A percentile compares a stretch with the other conserved stretches of the same genome.
Evolutionary conservation across 1,139 yeast genomes (phyloP).

Genomic region (Zygosaccharomyces pseudobailii): DNA sequence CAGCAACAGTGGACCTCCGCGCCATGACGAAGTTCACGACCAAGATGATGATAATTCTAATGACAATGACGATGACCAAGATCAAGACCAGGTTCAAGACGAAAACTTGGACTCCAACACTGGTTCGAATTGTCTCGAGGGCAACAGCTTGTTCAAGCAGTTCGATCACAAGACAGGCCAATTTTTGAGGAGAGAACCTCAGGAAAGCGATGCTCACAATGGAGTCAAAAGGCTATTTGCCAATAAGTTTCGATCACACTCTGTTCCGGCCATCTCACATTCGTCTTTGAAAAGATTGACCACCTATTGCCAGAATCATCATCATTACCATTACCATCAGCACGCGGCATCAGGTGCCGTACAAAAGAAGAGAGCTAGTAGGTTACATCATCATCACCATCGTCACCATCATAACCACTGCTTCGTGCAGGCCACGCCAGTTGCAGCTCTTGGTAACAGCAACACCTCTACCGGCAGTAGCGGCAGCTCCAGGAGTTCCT

Average conservation of each 20-base stretch:
- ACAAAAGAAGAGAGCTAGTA: background rate
- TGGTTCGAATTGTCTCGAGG: background rate
- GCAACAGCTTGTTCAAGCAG: constrained; percentile 23
- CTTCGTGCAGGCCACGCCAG: background rate
- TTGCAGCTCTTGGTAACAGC: background rate
- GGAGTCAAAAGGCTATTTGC: constrained; percentile 7
- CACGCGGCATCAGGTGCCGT: background rate
- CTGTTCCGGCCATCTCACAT: constrained; percentile 34
- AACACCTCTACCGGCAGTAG: background rate
- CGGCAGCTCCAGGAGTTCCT: background rate
- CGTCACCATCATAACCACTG: constrained; percentile 6
- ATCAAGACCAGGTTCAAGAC: background rate
- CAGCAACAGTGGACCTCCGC: background rate
- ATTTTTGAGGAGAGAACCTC: constrained; percentile 16
- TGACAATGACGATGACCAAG: background rate
- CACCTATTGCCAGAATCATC: constrained; percentile 9
- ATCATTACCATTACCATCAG: constrained; percentile 11
- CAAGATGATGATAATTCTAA: background rate
- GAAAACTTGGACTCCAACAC: constrained; percentile 7
- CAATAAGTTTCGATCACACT: constrained; percentile 28
- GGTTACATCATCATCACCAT: background rate
- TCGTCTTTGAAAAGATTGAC: constrained; percentile 30
- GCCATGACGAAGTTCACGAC: background rate
- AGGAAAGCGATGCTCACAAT: background rate
- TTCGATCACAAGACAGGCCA: constrained; percentile 32